Evolutionary conservation across 129 eudicot species (phyloP).

Genomic region (Sambucus nigra): DNA sequence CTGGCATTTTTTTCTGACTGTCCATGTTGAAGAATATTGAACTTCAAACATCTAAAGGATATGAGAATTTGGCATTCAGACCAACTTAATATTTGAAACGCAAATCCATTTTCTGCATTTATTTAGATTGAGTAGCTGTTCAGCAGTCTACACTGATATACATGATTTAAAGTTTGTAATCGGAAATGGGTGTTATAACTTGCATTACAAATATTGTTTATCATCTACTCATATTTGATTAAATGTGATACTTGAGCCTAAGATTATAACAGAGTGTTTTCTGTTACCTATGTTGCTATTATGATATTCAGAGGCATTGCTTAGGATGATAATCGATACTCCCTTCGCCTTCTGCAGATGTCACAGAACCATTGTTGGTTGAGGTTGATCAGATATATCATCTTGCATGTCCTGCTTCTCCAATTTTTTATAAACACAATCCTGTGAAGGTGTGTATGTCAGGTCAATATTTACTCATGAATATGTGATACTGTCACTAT

Average conservation of each 20-base stretch:
- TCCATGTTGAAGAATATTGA: too few relatives aligned
- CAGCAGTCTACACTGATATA: not conserved
- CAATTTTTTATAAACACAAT: slow-evolving; percentile 84
- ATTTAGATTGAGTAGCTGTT: too few relatives aligned
- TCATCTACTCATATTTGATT: not conserved
- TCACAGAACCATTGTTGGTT: slow-evolving; percentile 63
- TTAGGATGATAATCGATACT: not conserved
- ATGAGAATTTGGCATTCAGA: too few relatives aligned
- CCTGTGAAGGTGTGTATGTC: slow-evolving; percentile 62
- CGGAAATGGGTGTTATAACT: not conserved
- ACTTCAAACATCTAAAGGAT: too few relatives aligned
- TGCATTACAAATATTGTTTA: not conserved
- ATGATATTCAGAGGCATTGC: not conserved
- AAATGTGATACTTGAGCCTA: not conserved
- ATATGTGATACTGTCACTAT: too few relatives aligned
- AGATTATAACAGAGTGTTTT: not conserved
- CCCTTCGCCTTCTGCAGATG: slow-evolving; percentile 42
- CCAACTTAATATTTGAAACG: too few relatives aligned
- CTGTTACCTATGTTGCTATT: not conserved
- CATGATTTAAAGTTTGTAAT: too few relatives aligned
- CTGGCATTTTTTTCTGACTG: too few relatives aligned
- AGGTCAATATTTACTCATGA: too few relatives aligned
- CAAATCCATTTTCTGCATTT: too few relatives aligned
- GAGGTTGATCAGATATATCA: slow-evolving; percentile 89
- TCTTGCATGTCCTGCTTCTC: slow-evolving; percentile 95